A percentile compares a stretch with the other conserved stretches of the same genome.
Evolutionary conservation across 2,329 filamentous ascomycete species (phyloP).

Genomic region (Aulographum hederae): DNA sequence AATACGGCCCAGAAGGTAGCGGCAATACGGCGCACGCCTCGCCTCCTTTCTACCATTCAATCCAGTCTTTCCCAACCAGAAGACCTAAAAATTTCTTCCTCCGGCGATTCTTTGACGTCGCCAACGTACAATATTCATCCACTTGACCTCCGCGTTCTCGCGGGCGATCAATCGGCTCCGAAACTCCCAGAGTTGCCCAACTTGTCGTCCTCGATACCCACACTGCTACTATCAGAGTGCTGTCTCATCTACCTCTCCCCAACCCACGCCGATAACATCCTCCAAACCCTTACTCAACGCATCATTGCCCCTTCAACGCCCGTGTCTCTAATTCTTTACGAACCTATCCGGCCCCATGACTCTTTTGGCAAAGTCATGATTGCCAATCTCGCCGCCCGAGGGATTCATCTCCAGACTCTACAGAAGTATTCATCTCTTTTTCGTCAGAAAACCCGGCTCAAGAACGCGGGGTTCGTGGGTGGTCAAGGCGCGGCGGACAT

Average conservation of each 20-base stretch:
- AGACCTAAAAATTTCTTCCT: slow-evolving; percentile 17
- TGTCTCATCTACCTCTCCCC: slow-evolving; percentile 77
- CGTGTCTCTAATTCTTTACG: slow-evolving; percentile 59
- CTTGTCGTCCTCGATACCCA: slow-evolving; percentile 45
- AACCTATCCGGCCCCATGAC: slow-evolving; percentile 70
- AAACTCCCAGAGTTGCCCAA: slow-evolving; percentile 16
- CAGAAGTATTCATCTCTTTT: slow-evolving; percentile 48
- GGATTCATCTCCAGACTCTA: slow-evolving; percentile 72
- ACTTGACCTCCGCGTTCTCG: slow-evolving; percentile 50
- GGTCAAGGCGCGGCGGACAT: slow-evolving; percentile 41
- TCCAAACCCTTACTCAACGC: slow-evolving; percentile 24
- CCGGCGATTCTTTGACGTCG: slow-evolving; percentile 26
- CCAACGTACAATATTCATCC: slow-evolving; percentile 34
- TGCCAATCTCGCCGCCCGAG: slow-evolving; percentile 64
- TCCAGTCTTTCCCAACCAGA: slow-evolving; percentile 11
- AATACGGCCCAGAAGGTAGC: slow-evolving; percentile 51
- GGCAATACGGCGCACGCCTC: slow-evolving; percentile 15
- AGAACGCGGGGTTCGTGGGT: slow-evolving; percentile 43
- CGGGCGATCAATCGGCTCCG: slow-evolving; percentile 8
- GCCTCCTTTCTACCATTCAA: slow-evolving; percentile 11
- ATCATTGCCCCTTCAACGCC: slow-evolving; percentile 26
- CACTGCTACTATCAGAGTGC: slow-evolving; percentile 81
- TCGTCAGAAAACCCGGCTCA: slow-evolving; percentile 51
- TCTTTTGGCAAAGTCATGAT: slow-evolving; percentile 87
- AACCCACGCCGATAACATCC: slow-evolving; percentile 40